Evolutionary conservation across 257 asterid species (phyloP).

Genomic region (Mitragyna speciosa): DNA sequence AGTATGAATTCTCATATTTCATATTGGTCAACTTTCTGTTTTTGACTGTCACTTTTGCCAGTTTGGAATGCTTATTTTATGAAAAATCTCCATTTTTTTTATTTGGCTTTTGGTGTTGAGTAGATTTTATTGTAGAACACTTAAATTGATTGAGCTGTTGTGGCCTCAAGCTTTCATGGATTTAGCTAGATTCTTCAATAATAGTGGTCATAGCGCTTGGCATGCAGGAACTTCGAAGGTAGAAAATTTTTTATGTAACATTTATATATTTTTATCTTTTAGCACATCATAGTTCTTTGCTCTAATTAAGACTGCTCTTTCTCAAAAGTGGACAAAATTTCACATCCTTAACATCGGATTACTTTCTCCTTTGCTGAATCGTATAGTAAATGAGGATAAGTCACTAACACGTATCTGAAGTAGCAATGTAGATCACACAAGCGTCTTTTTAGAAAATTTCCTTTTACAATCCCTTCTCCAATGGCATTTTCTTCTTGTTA

Average conservation of each 20-base stretch:
- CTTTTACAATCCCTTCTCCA: neutral
- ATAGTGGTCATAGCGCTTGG: neutral
- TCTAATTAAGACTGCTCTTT: neutral
- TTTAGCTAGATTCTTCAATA: neutral
- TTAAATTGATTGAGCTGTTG: neutral
- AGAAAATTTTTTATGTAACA: neutral
- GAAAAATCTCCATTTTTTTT: neutral
- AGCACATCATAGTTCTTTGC: neutral
- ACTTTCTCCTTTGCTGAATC: neutral
- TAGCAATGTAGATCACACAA: neutral
- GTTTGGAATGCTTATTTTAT: neutral
- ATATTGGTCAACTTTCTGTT: neutral
- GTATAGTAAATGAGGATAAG: neutral
- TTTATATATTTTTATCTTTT: neutral
- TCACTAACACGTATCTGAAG: neutral
- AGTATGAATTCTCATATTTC: neutral
- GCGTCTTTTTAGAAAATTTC: neutral
- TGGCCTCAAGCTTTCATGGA: neutral
- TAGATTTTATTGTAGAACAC: neutral
- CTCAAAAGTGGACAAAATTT: neutral
- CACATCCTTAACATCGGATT: neutral
- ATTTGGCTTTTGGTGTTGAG: neutral
- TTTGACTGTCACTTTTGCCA: neutral
- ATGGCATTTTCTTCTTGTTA: neutral
- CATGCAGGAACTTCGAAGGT: too few species aligned